Evolutionary conservation across 140 eudicot genomes (phyloP), one percentile per base, ranked within the genome.

Genomic region (Ambrosia hybrid): DNA sequence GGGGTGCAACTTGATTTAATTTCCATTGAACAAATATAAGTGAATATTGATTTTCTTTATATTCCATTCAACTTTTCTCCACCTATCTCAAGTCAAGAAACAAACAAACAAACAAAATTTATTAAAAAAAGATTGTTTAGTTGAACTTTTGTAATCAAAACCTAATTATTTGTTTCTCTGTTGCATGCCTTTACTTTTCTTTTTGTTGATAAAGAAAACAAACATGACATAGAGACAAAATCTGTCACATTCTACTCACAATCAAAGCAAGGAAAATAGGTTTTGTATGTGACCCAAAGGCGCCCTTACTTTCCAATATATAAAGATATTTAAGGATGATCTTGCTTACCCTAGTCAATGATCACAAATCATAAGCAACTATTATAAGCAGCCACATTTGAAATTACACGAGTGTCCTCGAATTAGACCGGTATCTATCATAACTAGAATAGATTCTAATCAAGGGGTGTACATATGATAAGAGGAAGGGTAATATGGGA

Each of bases 1-100:
- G 76, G 77, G 73, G 15, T 65, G 77, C 84, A 81, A 84, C 78
- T 84, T 81, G 87, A 65, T 76, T 84, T 81, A 85, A 65, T 76
- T 46, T 64, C 71, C 55, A 65, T 38, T 76, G 82, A 71, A 56
- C 74, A 73, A 78, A 71, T 36, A 73, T 61, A 66, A 66, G 68
- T 57, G 51, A 21, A 21, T 21, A 70, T 71, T 73, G 71, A 79
- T 82, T 77, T 41, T 72, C 86, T 77, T 71, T 74, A 71, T 78
- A 73, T 73, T 75, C 84, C 91, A 79, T 71, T 77, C 4, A 88
- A 71, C 87, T 79, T 73, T 64, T 81, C 70, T 71, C 16, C 82
- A 82, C 76, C 77, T 36, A 68, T 45, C 71, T 83, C 74, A 58
- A 72, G 75, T 73, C 79, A 76, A 80, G 83, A 21, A 21, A 21